Percentiles rank a stretch among this genome's conserved stretches.
These are phyloP conservation scores for Hansenula lynferdii DNA, from an alignment of 1,139 yeast genomes.

Conservation along the genomic window DNA sequence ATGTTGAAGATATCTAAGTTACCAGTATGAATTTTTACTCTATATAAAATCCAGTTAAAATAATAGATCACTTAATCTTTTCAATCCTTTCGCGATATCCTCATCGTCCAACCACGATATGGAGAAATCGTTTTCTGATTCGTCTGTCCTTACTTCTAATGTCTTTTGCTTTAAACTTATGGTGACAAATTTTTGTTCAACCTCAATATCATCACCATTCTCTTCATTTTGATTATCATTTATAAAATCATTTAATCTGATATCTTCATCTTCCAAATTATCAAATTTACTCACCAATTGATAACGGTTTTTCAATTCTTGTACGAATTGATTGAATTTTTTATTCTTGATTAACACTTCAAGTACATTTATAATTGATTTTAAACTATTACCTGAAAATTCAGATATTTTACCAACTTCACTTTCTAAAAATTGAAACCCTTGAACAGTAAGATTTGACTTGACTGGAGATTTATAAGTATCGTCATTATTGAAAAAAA, in stretches of 20 bases:
- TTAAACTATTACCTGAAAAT: background rate
- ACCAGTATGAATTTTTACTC: too few species aligned
- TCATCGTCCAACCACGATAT: background rate
- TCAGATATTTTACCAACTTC: background rate
- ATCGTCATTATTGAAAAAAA: background rate
- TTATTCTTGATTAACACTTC: background rate
- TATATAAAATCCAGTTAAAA: too few species aligned
- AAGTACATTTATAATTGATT: background rate
- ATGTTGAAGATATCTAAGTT: too few species aligned
- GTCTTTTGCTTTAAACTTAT: background rate
- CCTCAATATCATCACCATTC: background rate
- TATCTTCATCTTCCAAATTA: background rate
- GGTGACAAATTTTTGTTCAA: background rate
- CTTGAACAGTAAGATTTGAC: background rate
- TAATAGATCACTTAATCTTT: too few species aligned
- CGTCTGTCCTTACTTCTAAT: background rate
- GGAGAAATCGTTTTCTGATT: background rate
- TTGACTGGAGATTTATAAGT: background rate
- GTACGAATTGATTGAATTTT: background rate
- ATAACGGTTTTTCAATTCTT: background rate
- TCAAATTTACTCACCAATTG: background rate
- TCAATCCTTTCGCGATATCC: background rate
- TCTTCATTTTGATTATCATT: background rate
- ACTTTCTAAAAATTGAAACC: conserved; percentile 1
- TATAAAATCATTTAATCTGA: conserved; percentile 1